Evolutionary conservation across 441 rosid species (phyloP).

Genomic region (Pelargonium citronellum): DNA sequence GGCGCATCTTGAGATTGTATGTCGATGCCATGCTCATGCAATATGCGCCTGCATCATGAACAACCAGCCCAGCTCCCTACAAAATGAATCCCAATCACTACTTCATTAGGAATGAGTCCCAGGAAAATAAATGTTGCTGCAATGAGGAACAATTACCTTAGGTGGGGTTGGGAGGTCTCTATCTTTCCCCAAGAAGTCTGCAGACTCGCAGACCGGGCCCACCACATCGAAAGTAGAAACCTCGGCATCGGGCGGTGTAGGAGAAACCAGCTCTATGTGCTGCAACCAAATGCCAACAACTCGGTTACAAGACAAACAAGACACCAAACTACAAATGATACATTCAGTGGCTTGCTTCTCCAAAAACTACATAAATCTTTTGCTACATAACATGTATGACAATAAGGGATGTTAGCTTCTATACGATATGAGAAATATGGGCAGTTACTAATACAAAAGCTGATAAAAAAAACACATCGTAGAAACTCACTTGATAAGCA

Average conservation of each 20-base stretch:
- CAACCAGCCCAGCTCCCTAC: slow-evolving; percentile 91
- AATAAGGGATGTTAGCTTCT: not conserved
- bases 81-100: slow-evolving; percentile 21
- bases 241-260: slow-evolving; percentile 51
- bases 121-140: not conserved
- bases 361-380: not conserved
- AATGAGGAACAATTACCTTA: slow-evolving; percentile 36
- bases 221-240: slow-evolving; percentile 77
- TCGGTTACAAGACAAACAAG: slow-evolving; percentile 14
- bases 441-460: not conserved
- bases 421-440: not conserved
- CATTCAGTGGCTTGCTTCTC: not conserved
- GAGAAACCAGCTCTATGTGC: slow-evolving; percentile 96
- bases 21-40: slow-evolving; percentile 99
- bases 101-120: slow-evolving; percentile 2
- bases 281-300: slow-evolving; percentile 25
- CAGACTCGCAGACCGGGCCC: slow-evolving; percentile 98
- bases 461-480: slow-evolving; percentile 6
- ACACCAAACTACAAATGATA: not conserved
- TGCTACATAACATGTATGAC: not conserved
- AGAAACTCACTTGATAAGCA: slow-evolving; percentile 76
- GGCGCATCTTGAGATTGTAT: slow-evolving; percentile 98
- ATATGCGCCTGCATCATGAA: slow-evolving; percentile 97
- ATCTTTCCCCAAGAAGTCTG: slow-evolving; percentile 93
- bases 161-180: slow-evolving; percentile 86